A percentile compares a stretch with the other conserved stretches of the same genome.
Conservation (phyloP, 805 yeast species). For the Lipomyces sp. region DNA sequence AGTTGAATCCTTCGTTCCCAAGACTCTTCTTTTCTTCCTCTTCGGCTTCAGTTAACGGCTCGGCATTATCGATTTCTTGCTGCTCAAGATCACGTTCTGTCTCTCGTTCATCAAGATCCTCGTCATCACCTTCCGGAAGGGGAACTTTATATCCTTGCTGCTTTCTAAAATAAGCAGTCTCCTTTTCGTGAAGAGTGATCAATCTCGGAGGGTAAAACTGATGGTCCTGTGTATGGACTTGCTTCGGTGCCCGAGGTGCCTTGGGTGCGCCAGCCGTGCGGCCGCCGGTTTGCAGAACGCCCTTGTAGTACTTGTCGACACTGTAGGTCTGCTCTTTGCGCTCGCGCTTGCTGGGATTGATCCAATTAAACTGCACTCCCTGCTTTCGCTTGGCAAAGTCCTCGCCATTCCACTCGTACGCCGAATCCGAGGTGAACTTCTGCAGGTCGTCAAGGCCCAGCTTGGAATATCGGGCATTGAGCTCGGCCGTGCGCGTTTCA, state of each 20-base stretch:
- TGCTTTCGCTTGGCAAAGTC: constrained; percentile 58
- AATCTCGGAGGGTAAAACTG: constrained; percentile 84
- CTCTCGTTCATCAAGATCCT: constrained; percentile 46
- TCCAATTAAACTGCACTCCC: constrained; percentile 54
- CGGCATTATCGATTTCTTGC: constrained; percentile 68
- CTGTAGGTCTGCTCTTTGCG: constrained; percentile 66
- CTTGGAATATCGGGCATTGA: constrained; percentile 78
- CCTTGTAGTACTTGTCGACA: constrained; percentile 82
- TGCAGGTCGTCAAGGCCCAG: constrained; percentile 92
- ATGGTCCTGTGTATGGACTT: constrained; percentile 77
- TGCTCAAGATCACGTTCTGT: constrained; percentile 59
- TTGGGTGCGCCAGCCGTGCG: constrained; percentile 47
- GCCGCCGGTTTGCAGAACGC: constrained; percentile 71
- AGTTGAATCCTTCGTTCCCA: constrained; percentile 63
- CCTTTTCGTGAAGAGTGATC: constrained; percentile 73
- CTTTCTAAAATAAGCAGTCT: constrained; percentile 71
- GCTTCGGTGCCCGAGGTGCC: constrained; percentile 82
- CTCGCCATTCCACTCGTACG: constrained; percentile 96
- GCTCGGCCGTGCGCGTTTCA: constrained; percentile 70
- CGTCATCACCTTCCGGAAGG: constrained; percentile 44
- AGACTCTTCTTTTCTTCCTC: constrained; percentile 64
- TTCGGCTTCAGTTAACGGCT: constrained; percentile 73
- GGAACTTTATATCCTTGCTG: constrained; percentile 64
- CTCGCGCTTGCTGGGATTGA: constrained; percentile 70
- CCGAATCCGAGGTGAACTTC: constrained; percentile 82